These are phyloP conservation scores for Pisolithus orientalis DNA, from an alignment of 768 basidiomycete species.

Conservation along the genomic window DNA sequence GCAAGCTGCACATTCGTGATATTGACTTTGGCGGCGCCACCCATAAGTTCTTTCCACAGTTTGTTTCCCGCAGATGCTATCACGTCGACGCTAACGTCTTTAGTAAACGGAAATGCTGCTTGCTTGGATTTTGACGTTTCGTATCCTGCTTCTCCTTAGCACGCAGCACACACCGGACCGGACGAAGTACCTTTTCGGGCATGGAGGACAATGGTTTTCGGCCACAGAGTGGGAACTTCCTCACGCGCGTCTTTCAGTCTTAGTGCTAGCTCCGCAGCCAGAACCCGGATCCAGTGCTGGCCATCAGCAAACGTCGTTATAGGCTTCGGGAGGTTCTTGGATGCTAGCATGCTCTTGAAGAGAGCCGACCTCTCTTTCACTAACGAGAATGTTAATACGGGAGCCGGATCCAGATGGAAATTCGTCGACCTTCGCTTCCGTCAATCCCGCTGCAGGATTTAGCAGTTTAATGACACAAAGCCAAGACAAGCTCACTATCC, in stretches of 20 bases:
- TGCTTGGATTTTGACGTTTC: constrained; percentile 74
- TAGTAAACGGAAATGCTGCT: constrained; percentile 78
- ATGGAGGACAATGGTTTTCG: constrained; percentile 82
- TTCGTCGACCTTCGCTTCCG: constrained; percentile 65
- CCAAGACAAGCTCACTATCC: constrained; percentile 11
- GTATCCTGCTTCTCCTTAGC: constrained; percentile 43
- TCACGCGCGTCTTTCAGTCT: constrained; percentile 80
- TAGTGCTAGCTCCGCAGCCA: constrained; percentile 85
- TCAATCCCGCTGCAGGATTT: constrained; percentile 65
- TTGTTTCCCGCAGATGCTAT: constrained; percentile 72
- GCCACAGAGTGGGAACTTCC: constrained; percentile 74
- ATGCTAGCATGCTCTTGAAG: constrained; percentile 91
- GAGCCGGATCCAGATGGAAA: background rate
- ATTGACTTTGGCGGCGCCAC: constrained; percentile 47
- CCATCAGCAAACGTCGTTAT: constrained; percentile 73
- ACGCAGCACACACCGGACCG: background rate
- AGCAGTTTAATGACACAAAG: background rate
- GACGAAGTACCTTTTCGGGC: constrained; percentile 54
- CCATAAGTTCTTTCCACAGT: constrained; percentile 85
- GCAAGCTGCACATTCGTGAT: constrained; percentile 67
- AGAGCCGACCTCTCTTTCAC: constrained; percentile 80
- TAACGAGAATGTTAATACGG: constrained; percentile 24
- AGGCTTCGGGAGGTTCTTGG: constrained; percentile 86
- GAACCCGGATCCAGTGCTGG: constrained; percentile 84
- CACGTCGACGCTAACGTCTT: constrained; percentile 65